A percentile compares a stretch with the other conserved stretches of the same genome.
These are phyloP conservation scores for Coprinopsis sp. DNA, from an alignment of 768 basidiomycete species.

Conservation along the genomic window DNA sequence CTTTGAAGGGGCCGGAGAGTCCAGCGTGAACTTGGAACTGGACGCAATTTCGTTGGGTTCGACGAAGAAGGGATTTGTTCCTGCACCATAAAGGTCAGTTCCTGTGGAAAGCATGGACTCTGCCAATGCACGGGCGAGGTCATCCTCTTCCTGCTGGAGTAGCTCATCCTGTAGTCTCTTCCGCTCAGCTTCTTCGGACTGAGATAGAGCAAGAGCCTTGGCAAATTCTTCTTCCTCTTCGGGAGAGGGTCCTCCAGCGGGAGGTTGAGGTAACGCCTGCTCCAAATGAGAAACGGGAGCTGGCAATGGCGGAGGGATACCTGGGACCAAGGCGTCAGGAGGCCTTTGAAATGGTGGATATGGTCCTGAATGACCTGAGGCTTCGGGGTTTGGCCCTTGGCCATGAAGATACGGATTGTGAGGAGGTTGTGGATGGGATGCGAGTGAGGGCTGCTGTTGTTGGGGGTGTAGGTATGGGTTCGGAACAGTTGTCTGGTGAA, in stretches of 20 bases:
- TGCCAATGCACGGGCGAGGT: slow-evolving; percentile 59
- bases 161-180: slow-evolving; percentile 30
- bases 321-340: no score
- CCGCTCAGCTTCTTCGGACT: slow-evolving; percentile 37
- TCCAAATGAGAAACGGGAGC: no score
- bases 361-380: no score
- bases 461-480: no score
- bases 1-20: not conserved
- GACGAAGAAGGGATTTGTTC: slow-evolving; percentile 11
- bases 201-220: slow-evolving; percentile 40
- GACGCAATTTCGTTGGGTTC: not conserved
- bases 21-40: slow-evolving; percentile 7
- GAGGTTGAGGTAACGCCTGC: no score
- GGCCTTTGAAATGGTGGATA: no score
- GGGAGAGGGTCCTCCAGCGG: not conserved
- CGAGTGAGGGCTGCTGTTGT: no score
- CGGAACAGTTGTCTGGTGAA: no score
- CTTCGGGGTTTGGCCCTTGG: no score
- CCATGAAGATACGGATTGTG: no score
- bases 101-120: slow-evolving; percentile 25
- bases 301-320: no score
- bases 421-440: no score
- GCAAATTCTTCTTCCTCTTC: slow-evolving; percentile 9
- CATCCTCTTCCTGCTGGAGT: slow-evolving; percentile 54
- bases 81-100: slow-evolving; percentile 7